Evolutionary conservation across 495 filamentous ascomycete genomes (phyloP).

Genomic region (Neurospora sublineolata): DNA sequence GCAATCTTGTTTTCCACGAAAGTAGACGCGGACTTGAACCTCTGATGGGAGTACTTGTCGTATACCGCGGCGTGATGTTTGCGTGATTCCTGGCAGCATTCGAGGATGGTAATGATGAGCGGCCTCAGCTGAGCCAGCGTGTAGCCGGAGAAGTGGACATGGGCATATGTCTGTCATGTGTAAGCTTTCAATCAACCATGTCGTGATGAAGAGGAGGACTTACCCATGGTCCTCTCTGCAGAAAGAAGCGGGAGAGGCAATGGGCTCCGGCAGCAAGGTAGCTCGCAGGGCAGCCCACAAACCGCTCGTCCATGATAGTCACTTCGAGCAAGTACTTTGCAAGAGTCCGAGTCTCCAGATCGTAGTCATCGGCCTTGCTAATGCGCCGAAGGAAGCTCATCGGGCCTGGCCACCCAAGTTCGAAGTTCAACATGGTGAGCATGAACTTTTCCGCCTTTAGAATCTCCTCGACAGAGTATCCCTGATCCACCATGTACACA

Average conservation of each 20-base stretch:
- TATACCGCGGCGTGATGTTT: constrained; percentile 78
- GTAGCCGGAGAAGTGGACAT: constrained; percentile 88
- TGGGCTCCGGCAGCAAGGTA: constrained; percentile 87
- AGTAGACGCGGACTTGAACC: constrained; percentile 69
- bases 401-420: constrained; percentile 91
- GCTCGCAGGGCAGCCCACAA: constrained; percentile 82
- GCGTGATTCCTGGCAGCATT: constrained; percentile 72
- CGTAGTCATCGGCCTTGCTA: constrained; percentile 98
- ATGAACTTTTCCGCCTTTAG: constrained; percentile 97
- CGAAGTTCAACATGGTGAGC: constrained; percentile 88
- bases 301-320: constrained; percentile 96
- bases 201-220: constrained; percentile 18
- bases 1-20: constrained; percentile 66
- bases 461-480: constrained; percentile 82
- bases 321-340: constrained; percentile 98
- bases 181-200: constrained; percentile 15
- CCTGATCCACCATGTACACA: constrained; percentile 94
- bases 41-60: constrained; percentile 78
- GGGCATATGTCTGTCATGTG: constrained; percentile 52
- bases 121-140: constrained; percentile 73
- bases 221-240: constrained; percentile 89
- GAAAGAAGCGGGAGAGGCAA: constrained; percentile 78
- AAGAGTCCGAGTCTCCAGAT: constrained; percentile 86
- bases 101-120: constrained; percentile 62
- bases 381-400: constrained; percentile 96